Conservation (phyloP, 371 early-diverging fungal genomes). For the Apophysomyces variabilis region DNA sequence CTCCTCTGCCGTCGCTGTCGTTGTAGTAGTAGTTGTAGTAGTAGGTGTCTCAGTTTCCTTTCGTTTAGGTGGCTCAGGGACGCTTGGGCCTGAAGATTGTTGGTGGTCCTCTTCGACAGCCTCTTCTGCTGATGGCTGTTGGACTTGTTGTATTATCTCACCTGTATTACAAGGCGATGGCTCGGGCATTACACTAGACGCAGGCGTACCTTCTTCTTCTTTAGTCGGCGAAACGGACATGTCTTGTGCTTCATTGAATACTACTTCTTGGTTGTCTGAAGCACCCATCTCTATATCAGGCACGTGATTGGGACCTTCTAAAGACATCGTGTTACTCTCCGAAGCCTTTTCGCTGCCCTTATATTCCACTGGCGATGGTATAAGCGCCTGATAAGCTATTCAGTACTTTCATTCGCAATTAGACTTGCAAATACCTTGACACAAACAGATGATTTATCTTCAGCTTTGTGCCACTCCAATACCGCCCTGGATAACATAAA, state of each 20-base stretch:
- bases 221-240: not conserved
- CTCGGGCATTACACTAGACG: not conserved
- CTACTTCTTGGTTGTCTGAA: not conserved
- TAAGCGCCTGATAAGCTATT: conserved; percentile 11
- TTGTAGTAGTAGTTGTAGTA: no score
- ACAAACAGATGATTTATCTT: conserved; percentile 74
- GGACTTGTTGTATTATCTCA: not conserved
- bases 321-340: not conserved
- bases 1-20: not conserved
- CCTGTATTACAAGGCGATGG: not conserved
- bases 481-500: conserved; percentile 73
- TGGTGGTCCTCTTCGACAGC: not conserved
- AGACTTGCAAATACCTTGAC: conserved; percentile 49
- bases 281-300: not conserved
- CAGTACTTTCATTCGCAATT: not conserved
- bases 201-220: not conserved
- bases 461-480: conserved; percentile 80
- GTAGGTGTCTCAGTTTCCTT: not conserved
- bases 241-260: not conserved
- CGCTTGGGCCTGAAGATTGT: not conserved
- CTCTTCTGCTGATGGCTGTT: not conserved
- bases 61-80: not conserved
- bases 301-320: not conserved
- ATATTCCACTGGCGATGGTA: conserved; percentile 16
- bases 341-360: conserved; percentile 5